These are phyloP conservation scores for Pistacia vera DNA, from an alignment of 345 rosid genomes.

Conservation along the genomic window DNA sequence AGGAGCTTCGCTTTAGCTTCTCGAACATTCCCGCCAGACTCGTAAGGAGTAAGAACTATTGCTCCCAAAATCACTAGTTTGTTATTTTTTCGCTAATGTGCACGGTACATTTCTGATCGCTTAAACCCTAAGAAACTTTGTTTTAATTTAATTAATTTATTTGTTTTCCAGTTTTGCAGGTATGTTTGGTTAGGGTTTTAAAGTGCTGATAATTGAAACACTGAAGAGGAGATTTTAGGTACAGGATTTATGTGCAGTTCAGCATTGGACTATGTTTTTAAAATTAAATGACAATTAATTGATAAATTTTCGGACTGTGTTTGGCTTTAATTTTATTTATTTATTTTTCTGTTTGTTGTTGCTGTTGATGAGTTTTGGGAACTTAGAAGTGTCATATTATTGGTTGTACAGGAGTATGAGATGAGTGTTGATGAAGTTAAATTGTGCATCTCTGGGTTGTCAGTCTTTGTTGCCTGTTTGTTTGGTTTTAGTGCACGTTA, in stretches of 20 bases:
- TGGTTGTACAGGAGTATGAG: not conserved
- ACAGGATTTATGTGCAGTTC: not conserved
- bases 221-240: not conserved
- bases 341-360: not conserved
- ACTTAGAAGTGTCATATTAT: not conserved
- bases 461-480: not conserved
- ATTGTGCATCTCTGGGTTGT: not conserved
- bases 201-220: not conserved
- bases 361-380: not conserved
- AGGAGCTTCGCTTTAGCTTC: not conserved
- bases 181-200: not conserved
- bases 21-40: not conserved
- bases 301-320: not conserved
- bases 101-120: not conserved
- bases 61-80: not conserved
- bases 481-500: not conserved
- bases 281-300: no score
- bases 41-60: not conserved
- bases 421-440: not conserved
- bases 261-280: not conserved
- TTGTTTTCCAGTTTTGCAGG: not conserved
- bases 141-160: not conserved
- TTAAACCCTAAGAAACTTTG: conserved; percentile 14
- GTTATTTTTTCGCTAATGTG: no score
- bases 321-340: not conserved